These are phyloP conservation scores for Claviceps sp. DNA, from an alignment of 2,329 filamentous ascomycete species.

Conservation along the genomic window DNA sequence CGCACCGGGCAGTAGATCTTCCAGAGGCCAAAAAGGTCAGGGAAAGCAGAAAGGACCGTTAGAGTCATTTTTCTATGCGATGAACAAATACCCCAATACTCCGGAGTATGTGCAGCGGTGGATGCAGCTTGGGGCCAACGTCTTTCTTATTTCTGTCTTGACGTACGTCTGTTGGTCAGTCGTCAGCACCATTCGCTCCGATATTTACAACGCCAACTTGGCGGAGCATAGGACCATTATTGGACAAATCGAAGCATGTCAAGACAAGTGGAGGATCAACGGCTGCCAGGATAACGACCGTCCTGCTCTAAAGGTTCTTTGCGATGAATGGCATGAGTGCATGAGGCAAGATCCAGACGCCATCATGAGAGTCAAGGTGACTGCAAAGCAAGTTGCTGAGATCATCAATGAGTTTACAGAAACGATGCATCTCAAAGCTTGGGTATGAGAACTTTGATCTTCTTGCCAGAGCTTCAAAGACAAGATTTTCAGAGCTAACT, in stretches of 20 bases:
- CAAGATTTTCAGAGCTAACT: not conserved
- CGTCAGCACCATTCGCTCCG: slow-evolving; percentile 55
- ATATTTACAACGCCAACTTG: slow-evolving; percentile 60
- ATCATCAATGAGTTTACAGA: slow-evolving; percentile 93
- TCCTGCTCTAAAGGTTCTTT: slow-evolving; percentile 60
- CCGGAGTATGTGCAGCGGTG: slow-evolving; percentile 47
- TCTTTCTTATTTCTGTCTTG: slow-evolving; percentile 40
- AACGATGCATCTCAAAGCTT: slow-evolving; percentile 71
- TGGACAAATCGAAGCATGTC: slow-evolving; percentile 60
- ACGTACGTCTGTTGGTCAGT: slow-evolving; percentile 58
- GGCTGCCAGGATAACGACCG: slow-evolving; percentile 51
- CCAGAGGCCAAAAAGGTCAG: slow-evolving; percentile 13
- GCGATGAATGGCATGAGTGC: slow-evolving; percentile 72
- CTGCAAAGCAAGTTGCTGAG: slow-evolving; percentile 75
- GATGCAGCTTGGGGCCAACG: slow-evolving; percentile 49
- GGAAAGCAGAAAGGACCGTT: slow-evolving; percentile 14
- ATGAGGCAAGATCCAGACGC: slow-evolving; percentile 73
- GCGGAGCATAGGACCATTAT: slow-evolving; percentile 56
- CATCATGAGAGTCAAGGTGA: slow-evolving; percentile 67
- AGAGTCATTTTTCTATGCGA: slow-evolving; percentile 34
- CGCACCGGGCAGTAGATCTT: slow-evolving; percentile 11
- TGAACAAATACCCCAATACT: slow-evolving; percentile 44
- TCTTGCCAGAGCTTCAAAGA: too few species aligned
- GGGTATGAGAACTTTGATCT: slow-evolving; percentile 26
- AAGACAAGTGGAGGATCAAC: slow-evolving; percentile 62